phyloP scores from a whole-genome alignment of 1,284 basidiomycete genomes.

The Coniferiporia sulphurascens region DNA sequence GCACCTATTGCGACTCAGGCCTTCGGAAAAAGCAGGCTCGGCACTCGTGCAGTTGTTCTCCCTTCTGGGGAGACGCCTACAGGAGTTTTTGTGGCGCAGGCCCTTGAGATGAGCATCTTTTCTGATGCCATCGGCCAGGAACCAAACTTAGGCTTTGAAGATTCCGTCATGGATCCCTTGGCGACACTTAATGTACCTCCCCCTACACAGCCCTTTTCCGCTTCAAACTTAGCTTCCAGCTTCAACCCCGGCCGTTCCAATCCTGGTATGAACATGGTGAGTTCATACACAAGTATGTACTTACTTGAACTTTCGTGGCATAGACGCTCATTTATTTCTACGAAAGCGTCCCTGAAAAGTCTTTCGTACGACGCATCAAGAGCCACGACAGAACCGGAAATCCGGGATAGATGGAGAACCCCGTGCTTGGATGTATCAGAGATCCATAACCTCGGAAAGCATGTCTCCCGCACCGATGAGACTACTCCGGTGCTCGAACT shows the following conservation, averaged over 20 bases:
- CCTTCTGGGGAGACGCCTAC: neutral
- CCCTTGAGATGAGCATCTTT: conserved; percentile 34
- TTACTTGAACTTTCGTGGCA: neutral
- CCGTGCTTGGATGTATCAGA: neutral
- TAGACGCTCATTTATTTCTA: neutral
- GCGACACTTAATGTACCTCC: neutral
- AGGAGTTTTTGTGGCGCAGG: conserved; percentile 34
- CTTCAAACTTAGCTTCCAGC: neutral
- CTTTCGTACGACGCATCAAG: neutral
- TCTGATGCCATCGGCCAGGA: too few relatives aligned
- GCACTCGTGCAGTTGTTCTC: conserved; percentile 8
- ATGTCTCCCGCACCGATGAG: neutral
- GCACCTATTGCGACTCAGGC: conserved; percentile 28
- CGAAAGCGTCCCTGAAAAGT: neutral
- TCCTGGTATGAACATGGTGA: neutral
- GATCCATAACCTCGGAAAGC: neutral
- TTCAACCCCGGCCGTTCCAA: neutral
- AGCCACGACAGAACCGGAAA: too few relatives aligned
- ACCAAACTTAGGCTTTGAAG: too few relatives aligned
- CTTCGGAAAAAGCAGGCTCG: conserved; percentile 27
- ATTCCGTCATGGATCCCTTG: too few relatives aligned
- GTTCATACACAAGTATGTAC: conserved; percentile 1
- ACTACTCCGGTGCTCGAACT: conserved; percentile 5
- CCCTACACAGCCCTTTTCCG: neutral
- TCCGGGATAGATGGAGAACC: too few relatives aligned